These are phyloP conservation scores for carrot (Daucus carota) DNA, from an alignment of 129 eudicot species.

Conservation along the genomic window DH1_v3.0 NC_030382.2:41464501-41465000, in stretches of 20 bases:
- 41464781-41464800: no score
- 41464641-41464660: neutral
- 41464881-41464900: neutral
- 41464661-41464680: neutral
- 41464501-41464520: neutral
- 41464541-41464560: neutral
- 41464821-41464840: neutral
- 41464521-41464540: neutral
- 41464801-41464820: neutral
- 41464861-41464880: neutral
- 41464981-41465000: neutral
- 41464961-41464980: neutral
- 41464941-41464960: neutral
- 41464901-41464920: neutral
- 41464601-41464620: no score
- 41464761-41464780: neutral
- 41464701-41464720: neutral
- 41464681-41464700: neutral
- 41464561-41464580: neutral
- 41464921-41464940: neutral
- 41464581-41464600: neutral
- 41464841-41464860: neutral
- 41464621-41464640: no score
- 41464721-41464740: no score
- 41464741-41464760: neutral